These are phyloP conservation scores for Thinopyrum elongatum DNA, from an alignment of 176 grass and related monocot genomes.

Conservation along the genomic window DNA sequence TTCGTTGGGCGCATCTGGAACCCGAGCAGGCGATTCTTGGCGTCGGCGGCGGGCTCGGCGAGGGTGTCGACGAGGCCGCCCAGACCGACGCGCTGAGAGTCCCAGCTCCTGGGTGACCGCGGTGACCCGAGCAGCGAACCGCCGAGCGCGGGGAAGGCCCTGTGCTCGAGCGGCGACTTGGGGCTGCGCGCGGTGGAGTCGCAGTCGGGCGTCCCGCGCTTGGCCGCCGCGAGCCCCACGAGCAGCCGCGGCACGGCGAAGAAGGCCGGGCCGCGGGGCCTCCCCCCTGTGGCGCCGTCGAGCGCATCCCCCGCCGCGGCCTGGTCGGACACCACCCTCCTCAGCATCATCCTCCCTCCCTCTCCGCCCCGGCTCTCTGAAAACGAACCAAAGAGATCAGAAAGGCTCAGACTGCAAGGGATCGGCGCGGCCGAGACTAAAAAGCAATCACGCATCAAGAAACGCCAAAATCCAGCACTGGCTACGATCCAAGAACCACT, in stretches of 20 bases:
- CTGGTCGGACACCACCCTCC: slow-evolving; percentile 42
- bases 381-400: slow-evolving; percentile 10
- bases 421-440: not conserved
- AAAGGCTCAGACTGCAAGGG: not conserved
- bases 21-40: slow-evolving; percentile 30
- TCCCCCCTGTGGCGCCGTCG: slow-evolving; percentile 26
- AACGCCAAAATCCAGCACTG: slow-evolving; percentile 4
- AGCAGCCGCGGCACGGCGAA: slow-evolving; percentile 63
- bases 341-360: slow-evolving; percentile 36
- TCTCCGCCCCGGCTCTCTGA: not conserved
- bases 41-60: slow-evolving; percentile 26
- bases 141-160: slow-evolving; percentile 43
- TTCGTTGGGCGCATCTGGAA: slow-evolving; percentile 19
- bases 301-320: slow-evolving; percentile 21
- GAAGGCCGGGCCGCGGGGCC: slow-evolving; percentile 38
- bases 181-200: slow-evolving; percentile 67
- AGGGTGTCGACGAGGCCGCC: slow-evolving; percentile 61
- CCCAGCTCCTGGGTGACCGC: slow-evolving; percentile 67
- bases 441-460: not conserved
- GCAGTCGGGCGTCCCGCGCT: slow-evolving; percentile 42
- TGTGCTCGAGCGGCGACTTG: slow-evolving; percentile 83
- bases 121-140: slow-evolving; percentile 41
- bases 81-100: slow-evolving; percentile 66
- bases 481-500: slow-evolving; percentile 17
- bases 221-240: slow-evolving; percentile 45